These are phyloP conservation scores for Podaxis pistillaris DNA, from an alignment of 768 basidiomycete genomes.

Conservation along the genomic window DNA sequence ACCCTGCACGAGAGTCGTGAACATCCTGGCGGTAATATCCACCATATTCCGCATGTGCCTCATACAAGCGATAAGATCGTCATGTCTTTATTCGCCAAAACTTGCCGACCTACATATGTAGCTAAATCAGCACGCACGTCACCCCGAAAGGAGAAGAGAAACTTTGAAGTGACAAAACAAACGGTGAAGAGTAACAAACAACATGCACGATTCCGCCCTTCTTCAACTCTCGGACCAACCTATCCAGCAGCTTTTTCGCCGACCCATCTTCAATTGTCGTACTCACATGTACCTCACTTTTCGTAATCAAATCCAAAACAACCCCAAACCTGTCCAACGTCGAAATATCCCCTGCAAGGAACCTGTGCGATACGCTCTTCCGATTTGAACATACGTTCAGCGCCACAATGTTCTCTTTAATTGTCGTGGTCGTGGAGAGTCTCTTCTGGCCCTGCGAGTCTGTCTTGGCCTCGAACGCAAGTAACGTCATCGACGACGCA, in stretches of 20 bases:
- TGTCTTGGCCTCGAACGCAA: conserved; percentile 1
- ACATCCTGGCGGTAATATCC: conserved; percentile 93
- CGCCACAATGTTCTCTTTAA: conserved; percentile 91
- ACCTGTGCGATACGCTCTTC: conserved; percentile 96
- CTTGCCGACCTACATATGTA: conserved; percentile 38
- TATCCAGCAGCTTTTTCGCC: conserved; percentile 62
- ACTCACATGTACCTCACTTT: conserved; percentile 95
- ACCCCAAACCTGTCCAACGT: conserved; percentile 90
- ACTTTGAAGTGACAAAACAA: neutral
- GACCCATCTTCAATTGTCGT: conserved; percentile 91
- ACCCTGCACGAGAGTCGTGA: conserved; percentile 89
- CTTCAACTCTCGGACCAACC: conserved; percentile 73
- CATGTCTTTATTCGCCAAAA: conserved; percentile 83
- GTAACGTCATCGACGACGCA: conserved; percentile 27
- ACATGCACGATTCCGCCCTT: conserved; percentile 75
- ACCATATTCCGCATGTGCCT: conserved; percentile 95
- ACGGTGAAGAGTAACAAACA: neutral
- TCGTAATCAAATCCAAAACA: conserved; percentile 95
- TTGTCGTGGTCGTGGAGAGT: conserved; percentile 92
- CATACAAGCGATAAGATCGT: conserved; percentile 97
- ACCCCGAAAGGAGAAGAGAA: neutral
- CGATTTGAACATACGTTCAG: conserved; percentile 94
- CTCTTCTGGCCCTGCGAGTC: conserved; percentile 40
- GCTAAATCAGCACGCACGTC: neutral
- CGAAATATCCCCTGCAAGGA: conserved; percentile 92